Evolutionary conservation across 2,329 filamentous ascomycete genomes (phyloP).

Genomic region (Ceratocystis lukuohia): DNA sequence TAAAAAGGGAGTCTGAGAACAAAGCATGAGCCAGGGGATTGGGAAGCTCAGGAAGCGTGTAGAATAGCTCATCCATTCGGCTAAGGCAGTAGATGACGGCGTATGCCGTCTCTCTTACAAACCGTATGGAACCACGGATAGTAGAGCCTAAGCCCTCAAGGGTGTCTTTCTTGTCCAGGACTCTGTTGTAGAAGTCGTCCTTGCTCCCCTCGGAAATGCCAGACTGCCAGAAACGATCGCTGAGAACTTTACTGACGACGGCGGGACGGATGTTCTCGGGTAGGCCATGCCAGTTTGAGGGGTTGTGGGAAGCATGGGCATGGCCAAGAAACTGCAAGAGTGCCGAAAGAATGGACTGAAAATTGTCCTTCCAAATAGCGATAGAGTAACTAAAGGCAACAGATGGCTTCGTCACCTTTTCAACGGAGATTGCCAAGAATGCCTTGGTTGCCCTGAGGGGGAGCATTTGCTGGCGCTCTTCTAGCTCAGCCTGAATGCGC

Average conservation of each 20-base stretch:
- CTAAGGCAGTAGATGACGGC: conserved; percentile 92
- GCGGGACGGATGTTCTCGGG: conserved; percentile 56
- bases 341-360: conserved; percentile 71
- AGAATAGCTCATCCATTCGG: conserved; percentile 74
- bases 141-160: conserved; percentile 90
- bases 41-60: conserved; percentile 74
- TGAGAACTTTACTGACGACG: conserved; percentile 70
- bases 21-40: conserved; percentile 70
- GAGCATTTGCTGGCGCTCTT: conserved; percentile 59
- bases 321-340: conserved; percentile 76
- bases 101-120: conserved; percentile 86
- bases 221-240: conserved; percentile 95
- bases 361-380: conserved; percentile 70
- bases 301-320: conserved; percentile 83
- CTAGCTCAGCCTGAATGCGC: conserved; percentile 63
- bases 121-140: conserved; percentile 75
- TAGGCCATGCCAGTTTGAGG: conserved; percentile 66
- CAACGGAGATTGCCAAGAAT: conserved; percentile 82
- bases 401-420: conserved; percentile 65
- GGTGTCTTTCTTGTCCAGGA: conserved; percentile 75
- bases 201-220: conserved; percentile 92
- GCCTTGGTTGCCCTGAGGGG: conserved; percentile 82
- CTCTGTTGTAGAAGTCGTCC: conserved; percentile 89
- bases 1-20: conserved; percentile 64
- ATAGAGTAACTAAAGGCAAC: conserved; percentile 62